Percentiles rank a stretch among this genome's conserved stretches.
These are phyloP conservation scores for Enteropsectra breve DNA, from an alignment of 371 early-diverging fungal species.

Conservation along the genomic window DNA sequence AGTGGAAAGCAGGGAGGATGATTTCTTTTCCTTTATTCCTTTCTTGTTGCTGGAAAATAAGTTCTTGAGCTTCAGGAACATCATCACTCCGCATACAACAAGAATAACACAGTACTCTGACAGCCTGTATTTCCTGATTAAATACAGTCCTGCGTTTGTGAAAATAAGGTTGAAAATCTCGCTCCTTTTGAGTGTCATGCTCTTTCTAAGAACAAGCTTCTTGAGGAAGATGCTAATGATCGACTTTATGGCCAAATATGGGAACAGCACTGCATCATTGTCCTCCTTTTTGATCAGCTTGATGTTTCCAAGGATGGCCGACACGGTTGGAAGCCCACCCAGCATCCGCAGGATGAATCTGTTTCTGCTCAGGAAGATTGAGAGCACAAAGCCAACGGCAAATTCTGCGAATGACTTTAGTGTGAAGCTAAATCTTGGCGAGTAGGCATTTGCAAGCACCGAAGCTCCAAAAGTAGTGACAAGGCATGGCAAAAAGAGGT, in stretches of 20 bases:
- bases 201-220: slow-evolving; percentile 27
- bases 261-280: slow-evolving; percentile 5
- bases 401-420: slow-evolving; percentile 3
- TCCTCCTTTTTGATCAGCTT: slow-evolving; percentile 22
- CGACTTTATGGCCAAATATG: slow-evolving; percentile 27
- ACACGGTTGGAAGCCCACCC: slow-evolving; percentile 23
- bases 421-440: slow-evolving; percentile 21
- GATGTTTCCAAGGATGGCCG: slow-evolving; percentile 16
- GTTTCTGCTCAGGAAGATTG: slow-evolving; percentile 14
- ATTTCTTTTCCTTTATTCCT: slow-evolving; percentile 20
- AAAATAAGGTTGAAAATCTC: slow-evolving; percentile 20
- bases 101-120: not conserved
- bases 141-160: not conserved
- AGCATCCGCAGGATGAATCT: slow-evolving; percentile 9
- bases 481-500: slow-evolving; percentile 33
- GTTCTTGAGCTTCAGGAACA: no score
- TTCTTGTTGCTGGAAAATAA: not conserved
- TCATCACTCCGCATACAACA: not conserved
- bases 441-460: slow-evolving; percentile 37
- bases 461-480: slow-evolving; percentile 23
- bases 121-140: not conserved
- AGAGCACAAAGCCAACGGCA: slow-evolving; percentile 24
- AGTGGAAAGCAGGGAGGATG: no score
- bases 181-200: not conserved
- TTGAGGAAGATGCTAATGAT: slow-evolving; percentile 12